Conservation (phyloP, 306 rosid genomes). For the Ormosia emarginata region DNA sequence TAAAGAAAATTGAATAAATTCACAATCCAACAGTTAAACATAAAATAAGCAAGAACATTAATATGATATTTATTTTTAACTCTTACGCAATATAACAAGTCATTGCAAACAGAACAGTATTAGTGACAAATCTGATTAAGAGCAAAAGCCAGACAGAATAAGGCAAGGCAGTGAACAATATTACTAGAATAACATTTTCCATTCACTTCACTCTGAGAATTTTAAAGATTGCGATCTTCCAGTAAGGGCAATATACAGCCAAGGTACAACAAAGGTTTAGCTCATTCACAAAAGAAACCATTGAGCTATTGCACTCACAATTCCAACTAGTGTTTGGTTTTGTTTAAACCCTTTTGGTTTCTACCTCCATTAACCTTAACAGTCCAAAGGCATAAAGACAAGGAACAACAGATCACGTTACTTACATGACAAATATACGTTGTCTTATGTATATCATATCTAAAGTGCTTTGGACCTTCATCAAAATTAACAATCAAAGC, state of each 20-base stretch:
- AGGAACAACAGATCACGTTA: background rate
- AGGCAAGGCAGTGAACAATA: background rate
- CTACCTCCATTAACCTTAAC: background rate
- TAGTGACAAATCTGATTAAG: background rate
- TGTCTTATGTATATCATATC: background rate
- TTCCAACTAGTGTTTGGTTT: background rate
- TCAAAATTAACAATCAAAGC: background rate
- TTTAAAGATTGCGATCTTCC: background rate
- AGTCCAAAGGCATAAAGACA: background rate
- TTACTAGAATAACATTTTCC: background rate
- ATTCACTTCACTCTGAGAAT: background rate
- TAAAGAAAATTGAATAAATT: background rate
- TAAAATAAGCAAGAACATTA: background rate
- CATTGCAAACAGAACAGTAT: background rate
- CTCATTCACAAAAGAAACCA: background rate
- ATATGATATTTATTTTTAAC: background rate
- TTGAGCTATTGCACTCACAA: background rate
- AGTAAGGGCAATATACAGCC: background rate
- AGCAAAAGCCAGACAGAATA: background rate
- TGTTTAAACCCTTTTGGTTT: background rate
- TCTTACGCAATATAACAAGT: background rate
- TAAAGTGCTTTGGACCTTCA: background rate
- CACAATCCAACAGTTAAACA: background rate
- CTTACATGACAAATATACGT: background rate
- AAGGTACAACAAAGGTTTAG: background rate